Evolutionary conservation across 1,139 yeast species (phyloP), one percentile per base, ranked within the genome.

Genomic region (Kazachstania sp.): DNA sequence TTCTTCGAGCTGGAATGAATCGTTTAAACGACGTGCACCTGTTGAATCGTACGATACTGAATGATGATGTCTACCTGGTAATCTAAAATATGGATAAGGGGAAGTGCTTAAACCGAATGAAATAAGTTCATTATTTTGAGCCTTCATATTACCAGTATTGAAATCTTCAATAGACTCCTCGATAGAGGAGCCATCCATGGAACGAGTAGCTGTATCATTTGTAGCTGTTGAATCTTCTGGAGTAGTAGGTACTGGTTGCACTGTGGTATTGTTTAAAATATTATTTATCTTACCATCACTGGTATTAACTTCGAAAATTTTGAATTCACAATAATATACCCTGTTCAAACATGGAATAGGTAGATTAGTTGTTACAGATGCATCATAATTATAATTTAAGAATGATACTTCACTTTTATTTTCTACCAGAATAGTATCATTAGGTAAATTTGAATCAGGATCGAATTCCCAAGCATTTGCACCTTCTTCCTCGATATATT

Each of bases 401-500:
- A 92, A 92, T 47, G 81, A 80, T 45, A 92, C 69, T 64, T 92
- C 97, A 2, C 83, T 79, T 56, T 84, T 81, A 59, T 83, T 81
- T 46, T 79, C 74, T 19, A 90, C 83, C 50, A 77, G 59, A 19
- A 83, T 66, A 57, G 76, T 84, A 65, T 75, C 81, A 59, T 71
- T 77, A 44, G 77, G 79, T 50, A 79, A 68, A 69, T 76, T 79
- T 15, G 71, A 61, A 60, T 87, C 90, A 40, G 86, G 86, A 50
- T 77, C 77, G 63, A 94, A 92, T 59, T 87, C 95, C 94, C 95
- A 92, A 0, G 98, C 98, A 29, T 77, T 71, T 1, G 94, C 83
- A 0, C 97, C 99, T 65, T 86, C 88, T 59, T 94, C 98, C 59
- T 87, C 95, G 34, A 92, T 86, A 28, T 57, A 58, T 39, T 57